phyloP scores from a whole-genome alignment of 2,329 filamentous ascomycete species.

The Diplodia seriata region DNA sequence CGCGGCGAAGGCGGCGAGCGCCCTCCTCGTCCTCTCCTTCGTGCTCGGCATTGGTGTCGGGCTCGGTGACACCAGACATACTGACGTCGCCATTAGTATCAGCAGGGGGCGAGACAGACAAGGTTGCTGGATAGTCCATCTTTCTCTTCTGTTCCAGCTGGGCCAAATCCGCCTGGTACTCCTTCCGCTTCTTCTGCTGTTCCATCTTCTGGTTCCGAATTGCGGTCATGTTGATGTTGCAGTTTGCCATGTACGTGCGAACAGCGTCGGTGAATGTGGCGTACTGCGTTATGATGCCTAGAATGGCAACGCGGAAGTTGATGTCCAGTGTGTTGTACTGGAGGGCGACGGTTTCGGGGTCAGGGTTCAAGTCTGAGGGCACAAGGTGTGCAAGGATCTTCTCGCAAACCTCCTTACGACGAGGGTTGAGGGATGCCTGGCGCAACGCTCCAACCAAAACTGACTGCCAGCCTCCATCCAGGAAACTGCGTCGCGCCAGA shows the following conservation, averaged over 20 bases:
- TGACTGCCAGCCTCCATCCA: constrained; percentile 87
- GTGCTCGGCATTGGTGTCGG: constrained; percentile 63
- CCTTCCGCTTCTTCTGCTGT: constrained; percentile 78
- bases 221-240: constrained; percentile 90
- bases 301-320: constrained; percentile 78
- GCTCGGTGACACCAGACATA: constrained; percentile 68
- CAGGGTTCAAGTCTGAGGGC: constrained; percentile 77
- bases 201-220: constrained; percentile 97
- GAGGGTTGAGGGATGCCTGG: constrained; percentile 79
- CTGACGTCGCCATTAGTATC: constrained; percentile 64
- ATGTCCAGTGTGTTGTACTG: constrained; percentile 81
- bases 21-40: constrained; percentile 70
- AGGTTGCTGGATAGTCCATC: constrained; percentile 74
- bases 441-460: constrained; percentile 87
- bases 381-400: constrained; percentile 81
- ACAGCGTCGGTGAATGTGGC: constrained; percentile 86
- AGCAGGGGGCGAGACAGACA: constrained; percentile 64
- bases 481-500: constrained; percentile 82
- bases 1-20: constrained; percentile 59
- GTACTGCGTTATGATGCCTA: constrained; percentile 86
- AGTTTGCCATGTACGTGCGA: constrained; percentile 87
- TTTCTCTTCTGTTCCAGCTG: constrained; percentile 75
- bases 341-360: constrained; percentile 72
- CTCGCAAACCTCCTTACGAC: constrained; percentile 75
- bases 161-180: constrained; percentile 69